A percentile compares a stretch with the other conserved stretches of the same genome.
phyloP scores from a whole-genome alignment of 164 flowering plant genomes.

The Berberis vulgaris region DNA sequence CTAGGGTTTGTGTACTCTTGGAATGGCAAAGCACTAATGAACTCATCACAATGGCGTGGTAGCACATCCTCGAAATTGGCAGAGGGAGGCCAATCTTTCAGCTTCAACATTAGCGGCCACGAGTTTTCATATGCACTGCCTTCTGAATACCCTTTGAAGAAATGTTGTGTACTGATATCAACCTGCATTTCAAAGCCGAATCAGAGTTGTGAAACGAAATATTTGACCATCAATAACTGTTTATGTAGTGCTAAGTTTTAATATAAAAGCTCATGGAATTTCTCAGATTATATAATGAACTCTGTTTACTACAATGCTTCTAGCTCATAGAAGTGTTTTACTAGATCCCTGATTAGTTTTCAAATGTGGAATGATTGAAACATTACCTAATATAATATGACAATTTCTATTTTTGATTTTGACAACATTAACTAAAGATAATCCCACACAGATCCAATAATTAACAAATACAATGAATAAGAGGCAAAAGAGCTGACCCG shows the following conservation, averaged over 20 bases:
- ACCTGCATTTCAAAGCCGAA: constrained; percentile 38
- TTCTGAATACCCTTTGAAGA: constrained; percentile 65
- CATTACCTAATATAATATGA: too few relatives aligned
- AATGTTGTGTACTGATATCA: constrained; percentile 43
- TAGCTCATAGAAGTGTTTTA: too few relatives aligned
- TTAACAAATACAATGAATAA: too few relatives aligned
- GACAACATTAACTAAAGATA: too few relatives aligned
- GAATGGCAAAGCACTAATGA: constrained; percentile 68
- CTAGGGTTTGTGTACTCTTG: constrained; percentile 66
- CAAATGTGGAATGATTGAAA: too few relatives aligned
- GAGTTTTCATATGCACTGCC: constrained; percentile 49
- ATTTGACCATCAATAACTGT: background rate
- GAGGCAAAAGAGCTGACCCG: constrained; percentile 30
- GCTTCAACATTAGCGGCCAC: constrained; percentile 94
- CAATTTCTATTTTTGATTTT: too few relatives aligned
- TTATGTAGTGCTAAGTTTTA: too few relatives aligned
- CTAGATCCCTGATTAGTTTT: too few relatives aligned
- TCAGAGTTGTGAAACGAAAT: background rate
- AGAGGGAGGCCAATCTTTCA: constrained; percentile 95
- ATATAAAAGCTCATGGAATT: too few relatives aligned
- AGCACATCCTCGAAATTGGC: constrained; percentile 67
- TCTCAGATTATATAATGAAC: too few relatives aligned
- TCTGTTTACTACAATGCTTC: too few relatives aligned
- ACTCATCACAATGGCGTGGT: constrained; percentile 87
- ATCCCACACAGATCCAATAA: too few relatives aligned